phyloP scores from a whole-genome alignment of 306 rosid genomes.

The Pyrus bretschneideri region DNA sequence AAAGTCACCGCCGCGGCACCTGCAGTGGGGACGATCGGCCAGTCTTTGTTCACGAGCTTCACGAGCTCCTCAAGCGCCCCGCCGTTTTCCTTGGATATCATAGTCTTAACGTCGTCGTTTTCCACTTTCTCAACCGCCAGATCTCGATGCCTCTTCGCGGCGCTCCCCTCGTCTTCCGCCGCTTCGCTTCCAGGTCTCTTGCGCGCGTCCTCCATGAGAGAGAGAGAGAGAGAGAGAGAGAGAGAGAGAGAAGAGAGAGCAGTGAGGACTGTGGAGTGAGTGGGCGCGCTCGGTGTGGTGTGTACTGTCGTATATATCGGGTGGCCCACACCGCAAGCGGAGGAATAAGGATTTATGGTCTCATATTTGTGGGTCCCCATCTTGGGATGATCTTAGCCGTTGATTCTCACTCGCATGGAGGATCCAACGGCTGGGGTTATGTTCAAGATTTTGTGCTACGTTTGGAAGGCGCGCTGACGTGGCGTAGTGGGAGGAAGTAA shows the following conservation, averaged over 20 bases:
- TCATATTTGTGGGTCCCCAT: not conserved
- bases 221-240: not conserved
- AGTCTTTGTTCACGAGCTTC: constrained; percentile 6
- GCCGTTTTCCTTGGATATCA: not conserved
- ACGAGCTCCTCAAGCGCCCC: not conserved
- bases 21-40: not conserved
- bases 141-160: constrained; percentile 2
- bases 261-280: not conserved
- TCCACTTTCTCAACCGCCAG: not conserved
- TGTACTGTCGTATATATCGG: not conserved
- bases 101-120: not conserved
- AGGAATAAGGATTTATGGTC: not conserved
- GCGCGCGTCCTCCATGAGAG: constrained; percentile 12
- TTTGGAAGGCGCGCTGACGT: not conserved
- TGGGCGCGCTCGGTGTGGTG: not conserved
- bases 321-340: not conserved
- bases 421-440: not conserved
- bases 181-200: constrained; percentile 1
- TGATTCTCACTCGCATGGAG: not conserved
- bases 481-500: not conserved
- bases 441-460: not conserved
- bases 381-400: not conserved
- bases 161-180: not conserved
- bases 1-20: constrained; percentile 30
- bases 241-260: not conserved